Base-by-base conservation (phyloP, 73 alveolate genomes). In the Symbiodinium pilosum region DNA sequence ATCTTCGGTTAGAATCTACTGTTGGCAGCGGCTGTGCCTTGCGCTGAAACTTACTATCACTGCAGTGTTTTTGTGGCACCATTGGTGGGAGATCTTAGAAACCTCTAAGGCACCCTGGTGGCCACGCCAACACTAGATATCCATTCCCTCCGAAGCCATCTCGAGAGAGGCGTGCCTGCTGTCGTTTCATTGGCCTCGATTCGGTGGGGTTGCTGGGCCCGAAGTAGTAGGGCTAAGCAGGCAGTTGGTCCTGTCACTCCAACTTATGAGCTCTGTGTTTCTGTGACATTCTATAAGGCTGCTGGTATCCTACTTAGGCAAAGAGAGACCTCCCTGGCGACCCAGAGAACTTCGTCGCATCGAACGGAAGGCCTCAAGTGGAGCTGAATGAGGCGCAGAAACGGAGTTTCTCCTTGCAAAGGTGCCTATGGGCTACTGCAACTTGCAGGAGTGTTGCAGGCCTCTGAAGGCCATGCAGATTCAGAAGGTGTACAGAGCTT, bases 281-380 rank as follows among this genome's bases (percentile, higher is more conserved):
- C n/a, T n/a, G n/a, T n/a, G n/a, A n/a, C n/a, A n/a, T n/a, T n/a
- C n/a, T n/a, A n/a, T n/a, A n/a, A n/a, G n/a, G n/a, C n/a, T n/a
- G n/a, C n/a, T n/a, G n/a, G n/a, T n/a, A n/a, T n/a, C n/a, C 59
- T 47, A 14, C 81, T n/a, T 9, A 64, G 81, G 81, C 81, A 64
- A 64, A 26, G 81, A 64, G 1, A 9, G 38, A 28, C 81, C 81
- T 14, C 38, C 81, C 30, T 64, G 81, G 81, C 30, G 81, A 24
- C 81, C 81, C 21, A 26, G 39, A n/a, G 81, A 64, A 64, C 81
- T 64, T 64, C 81, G 81, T 3, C 81, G 81, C 81, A 64, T 64
- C 30, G 81, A 64, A 38, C 30, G 38, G 38, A 64, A 64, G 81
- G 24, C 81, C 8, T 3, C 36, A 4, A 38, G 20, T 5, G 30